Conservation (phyloP, 805 yeast genomes). For the Schizosaccharomyces osmophilus region DNA sequence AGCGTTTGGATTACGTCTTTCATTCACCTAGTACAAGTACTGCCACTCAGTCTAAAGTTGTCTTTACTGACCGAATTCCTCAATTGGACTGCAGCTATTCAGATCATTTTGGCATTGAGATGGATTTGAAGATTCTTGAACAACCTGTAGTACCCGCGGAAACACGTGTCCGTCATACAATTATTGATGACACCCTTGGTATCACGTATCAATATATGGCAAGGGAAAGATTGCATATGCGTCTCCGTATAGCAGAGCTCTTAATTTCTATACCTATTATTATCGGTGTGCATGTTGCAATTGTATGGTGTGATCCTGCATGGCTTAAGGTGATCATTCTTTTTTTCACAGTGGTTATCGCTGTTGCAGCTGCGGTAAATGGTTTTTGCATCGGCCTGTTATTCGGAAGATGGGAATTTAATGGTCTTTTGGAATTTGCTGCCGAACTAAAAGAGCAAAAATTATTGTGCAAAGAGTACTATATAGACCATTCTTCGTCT, state of each 20-base stretch:
- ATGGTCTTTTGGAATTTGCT: conserved; percentile 53
- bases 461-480: neutral
- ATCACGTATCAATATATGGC: conserved; percentile 25
- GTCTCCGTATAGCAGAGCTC: conserved; percentile 45
- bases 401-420: conserved; percentile 55
- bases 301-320: conserved; percentile 19
- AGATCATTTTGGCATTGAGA: conserved; percentile 61
- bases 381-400: conserved; percentile 58
- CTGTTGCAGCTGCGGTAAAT: conserved; percentile 34
- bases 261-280: conserved; percentile 26
- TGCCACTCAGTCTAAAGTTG: conserved; percentile 41
- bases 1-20: conserved; percentile 74
- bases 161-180: conserved; percentile 3
- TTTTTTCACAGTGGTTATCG: conserved; percentile 34
- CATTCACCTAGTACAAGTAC: conserved; percentile 31
- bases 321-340: conserved; percentile 22
- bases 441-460: conserved; percentile 1
- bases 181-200: neutral
- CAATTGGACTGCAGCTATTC: conserved; percentile 36
- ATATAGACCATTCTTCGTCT: neutral
- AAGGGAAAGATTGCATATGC: conserved; percentile 33
- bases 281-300: conserved; percentile 25
- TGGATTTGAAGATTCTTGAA: conserved; percentile 8
- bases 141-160: conserved; percentile 6
- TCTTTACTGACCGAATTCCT: conserved; percentile 45